Base-by-base conservation (phyloP, 192 early-diverging fungal species). In the Entophlyctis luteolus region DNA sequence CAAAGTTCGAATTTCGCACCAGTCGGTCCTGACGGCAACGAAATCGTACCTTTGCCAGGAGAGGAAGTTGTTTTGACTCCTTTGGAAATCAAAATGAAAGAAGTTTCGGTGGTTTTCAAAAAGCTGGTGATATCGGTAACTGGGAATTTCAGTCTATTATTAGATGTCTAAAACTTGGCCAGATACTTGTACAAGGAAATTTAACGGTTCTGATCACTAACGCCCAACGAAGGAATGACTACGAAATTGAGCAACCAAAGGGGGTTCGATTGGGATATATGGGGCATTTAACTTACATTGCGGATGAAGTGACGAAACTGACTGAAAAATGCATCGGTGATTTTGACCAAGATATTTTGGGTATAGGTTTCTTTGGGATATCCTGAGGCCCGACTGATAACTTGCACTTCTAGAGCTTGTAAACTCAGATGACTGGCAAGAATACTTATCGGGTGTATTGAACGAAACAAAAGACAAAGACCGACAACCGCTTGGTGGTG, bases 201-300 rank as follows among this genome's bases (percentile, higher is more conserved):
- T 76, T 99, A 20, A 94, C 90, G 8, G 84, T 86, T 55, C 81
- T 87, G 22, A 96, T 99, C 38, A 88, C 89, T 0, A 79, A 86
- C 52, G 93, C 94, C 22, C 90, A 96, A 74, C 82, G 87, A 3
- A 59, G 77, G 12, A 96, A 96, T 70, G 94, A 98, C 65, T 81
- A 82, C 53, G 84, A 86, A 67, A 86, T 87, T 25, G 86, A 85
- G 33, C 77, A 91, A 69, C 89, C 91, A 10, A 93, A 94, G 39
- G 95, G 95, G 31, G 86, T 90, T 20, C 87, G 95, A 34, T 80
- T 97, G 29, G 97, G 95, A 4, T 98, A 91, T 73, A 99, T 99
- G 97, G 97, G 97, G 12, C 97, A 99, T 67, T 77, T 98, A 71
- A 98, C 93, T 0, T 93, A 93, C 53, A 96, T 99, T 55, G 87